Evolutionary conservation across 306 rosid genomes (phyloP), one percentile per base, ranked within the genome.

Genomic region (Luffa aegyptiaca): DNA sequence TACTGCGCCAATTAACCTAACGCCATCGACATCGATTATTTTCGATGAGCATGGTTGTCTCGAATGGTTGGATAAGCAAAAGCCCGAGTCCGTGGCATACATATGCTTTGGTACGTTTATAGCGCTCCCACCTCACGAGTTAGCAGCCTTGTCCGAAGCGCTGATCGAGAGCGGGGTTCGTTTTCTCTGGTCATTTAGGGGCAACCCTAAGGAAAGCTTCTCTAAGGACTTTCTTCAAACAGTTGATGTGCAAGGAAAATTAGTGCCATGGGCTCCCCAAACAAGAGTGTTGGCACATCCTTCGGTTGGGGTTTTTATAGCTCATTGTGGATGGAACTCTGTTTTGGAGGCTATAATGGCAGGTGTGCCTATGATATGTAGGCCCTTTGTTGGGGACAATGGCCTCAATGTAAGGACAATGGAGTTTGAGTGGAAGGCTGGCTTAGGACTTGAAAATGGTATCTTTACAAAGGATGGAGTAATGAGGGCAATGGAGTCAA

Each of bases 311-410:
- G 89, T 80, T 45, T 89, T 87, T 76, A 66, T 90, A 61, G 86
- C 89, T 1, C 97, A 90, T 73, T 75, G 86, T 72, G 96, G 97
- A 0, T 90, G 96, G 97, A 92, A 90, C 58, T 88, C 92, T 0
- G 26, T 89, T 6, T 35, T 84, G 84, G 97, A 92, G 49, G 84
- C 90, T 37, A 80, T 88, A 0, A 72, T 76, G 12, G 90, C 89
- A 0, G 91, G 90, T 6, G 96, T 92, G 39, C 93, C 97, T 0
- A 81, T 92, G 86, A 85, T 90, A 55, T 80, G 89, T 58, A 83
- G 92, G 82, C 93, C 93, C 0, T 86, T 88, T 80, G 83, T 89
- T 18, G 92, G 87, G 18, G 97, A 89, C 66, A 93, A 90, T 62
- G 68, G 0, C 55, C 58, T 90, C 21, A 92, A 90, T 58, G 72